These are phyloP conservation scores for Gillenia trifoliata DNA, from an alignment of 306 rosid genomes.

Conservation along the genomic window DNA sequence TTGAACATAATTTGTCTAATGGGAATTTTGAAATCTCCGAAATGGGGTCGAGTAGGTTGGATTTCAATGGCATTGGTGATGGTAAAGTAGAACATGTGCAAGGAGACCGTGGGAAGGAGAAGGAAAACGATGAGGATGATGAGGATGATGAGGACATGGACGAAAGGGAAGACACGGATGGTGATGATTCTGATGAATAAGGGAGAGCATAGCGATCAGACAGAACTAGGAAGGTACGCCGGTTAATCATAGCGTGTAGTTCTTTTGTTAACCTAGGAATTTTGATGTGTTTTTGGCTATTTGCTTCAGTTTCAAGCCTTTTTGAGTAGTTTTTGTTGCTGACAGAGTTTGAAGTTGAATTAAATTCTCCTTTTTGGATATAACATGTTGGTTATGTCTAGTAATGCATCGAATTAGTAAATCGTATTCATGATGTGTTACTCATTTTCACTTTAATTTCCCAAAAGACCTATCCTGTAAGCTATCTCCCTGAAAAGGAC, in stretches of 20 bases:
- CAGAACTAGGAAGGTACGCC: neutral
- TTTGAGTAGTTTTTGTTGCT: neutral
- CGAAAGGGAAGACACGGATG: neutral
- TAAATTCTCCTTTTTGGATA: neutral
- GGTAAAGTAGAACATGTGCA: neutral
- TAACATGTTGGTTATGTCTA: neutral
- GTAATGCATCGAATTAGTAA: neutral
- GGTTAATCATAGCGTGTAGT: neutral
- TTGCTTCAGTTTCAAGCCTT: neutral
- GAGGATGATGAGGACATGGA: neutral
- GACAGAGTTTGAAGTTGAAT: neutral
- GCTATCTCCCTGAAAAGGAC: neutral
- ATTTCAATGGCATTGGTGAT: neutral
- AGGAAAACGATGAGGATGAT: neutral
- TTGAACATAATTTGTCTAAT: neutral
- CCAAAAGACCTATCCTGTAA: neutral
- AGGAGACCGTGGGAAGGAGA: constrained; percentile 6
- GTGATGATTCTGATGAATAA: constrained; percentile 3
- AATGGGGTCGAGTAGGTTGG: constrained; percentile 10
- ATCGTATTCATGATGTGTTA: neutral
- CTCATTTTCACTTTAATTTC: neutral
- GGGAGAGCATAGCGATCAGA: neutral
- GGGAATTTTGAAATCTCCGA: constrained; percentile 10
- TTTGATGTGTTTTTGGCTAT: neutral
- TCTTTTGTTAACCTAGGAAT: neutral